These are phyloP conservation scores for Hypoxylon intermedium DNA, from an alignment of 495 filamentous ascomycete species.

Conservation along the genomic window DNA sequence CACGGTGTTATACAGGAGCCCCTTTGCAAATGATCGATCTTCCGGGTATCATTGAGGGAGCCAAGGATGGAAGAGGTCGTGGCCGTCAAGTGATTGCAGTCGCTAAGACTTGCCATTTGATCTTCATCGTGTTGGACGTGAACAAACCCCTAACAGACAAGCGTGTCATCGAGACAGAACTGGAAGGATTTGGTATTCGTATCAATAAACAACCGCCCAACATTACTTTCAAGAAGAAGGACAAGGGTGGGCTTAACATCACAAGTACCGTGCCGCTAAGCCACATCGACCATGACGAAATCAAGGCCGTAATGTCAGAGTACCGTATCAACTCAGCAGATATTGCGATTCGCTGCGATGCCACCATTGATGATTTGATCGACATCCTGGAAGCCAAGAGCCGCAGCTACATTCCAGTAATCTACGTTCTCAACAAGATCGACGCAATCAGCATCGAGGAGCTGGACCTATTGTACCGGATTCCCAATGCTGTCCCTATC, in stretches of 20 bases:
- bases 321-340: constrained; percentile 97
- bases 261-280: constrained; percentile 90
- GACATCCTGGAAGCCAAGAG: constrained; percentile 95
- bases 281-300: constrained; percentile 94
- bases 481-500: constrained; percentile 95
- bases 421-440: constrained; percentile 99
- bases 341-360: constrained; percentile 97
- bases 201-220: constrained; percentile 98
- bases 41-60: constrained; percentile 97
- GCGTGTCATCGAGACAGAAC: constrained; percentile 92
- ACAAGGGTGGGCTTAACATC: constrained; percentile 95
- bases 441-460: constrained; percentile 98
- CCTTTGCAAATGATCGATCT: constrained; percentile 99
- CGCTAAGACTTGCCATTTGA: constrained; percentile 97
- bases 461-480: constrained; percentile 92
- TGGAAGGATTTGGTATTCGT: constrained; percentile 96
- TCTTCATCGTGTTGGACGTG: constrained; percentile 98
- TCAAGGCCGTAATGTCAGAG: constrained; percentile 95
- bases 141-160: constrained; percentile 99
- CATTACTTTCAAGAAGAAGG: constrained; percentile 98
- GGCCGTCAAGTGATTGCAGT: constrained; percentile 99
- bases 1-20: constrained; percentile 59
- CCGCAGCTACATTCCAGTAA: constrained; percentile 93
- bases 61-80: constrained; percentile 97
- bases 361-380: constrained; percentile 83